phyloP scores from a whole-genome alignment of 805 yeast genomes.

The Saccharomycopsis babjevae region DNA sequence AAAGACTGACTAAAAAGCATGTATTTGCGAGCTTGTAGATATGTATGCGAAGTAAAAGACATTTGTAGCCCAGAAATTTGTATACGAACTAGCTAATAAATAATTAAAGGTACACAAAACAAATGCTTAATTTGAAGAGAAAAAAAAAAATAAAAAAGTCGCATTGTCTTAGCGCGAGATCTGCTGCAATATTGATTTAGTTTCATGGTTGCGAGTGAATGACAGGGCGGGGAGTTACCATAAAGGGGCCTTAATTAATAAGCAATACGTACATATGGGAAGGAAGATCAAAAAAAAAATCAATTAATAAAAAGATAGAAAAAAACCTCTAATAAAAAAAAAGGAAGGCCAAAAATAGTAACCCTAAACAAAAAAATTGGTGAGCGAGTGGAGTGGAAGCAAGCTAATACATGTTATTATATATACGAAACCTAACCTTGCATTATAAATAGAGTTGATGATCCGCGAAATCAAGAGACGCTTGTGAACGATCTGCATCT shows the following conservation, averaged over 20 bases:
- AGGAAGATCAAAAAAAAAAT: neutral
- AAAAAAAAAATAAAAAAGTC: too few relatives aligned
- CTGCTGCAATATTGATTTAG: neutral
- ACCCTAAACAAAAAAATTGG: neutral
- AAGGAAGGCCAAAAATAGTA: neutral
- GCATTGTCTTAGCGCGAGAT: neutral
- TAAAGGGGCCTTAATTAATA: too few relatives aligned
- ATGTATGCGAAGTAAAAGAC: too few relatives aligned
- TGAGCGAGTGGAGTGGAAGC: neutral
- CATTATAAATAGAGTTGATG: neutral
- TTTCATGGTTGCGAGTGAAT: neutral
- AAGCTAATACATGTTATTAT: neutral
- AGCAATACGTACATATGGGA: too few relatives aligned
- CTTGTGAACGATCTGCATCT: too few relatives aligned
- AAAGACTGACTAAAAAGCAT: too few relatives aligned
- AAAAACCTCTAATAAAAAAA: neutral
- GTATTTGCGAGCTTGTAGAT: too few relatives aligned
- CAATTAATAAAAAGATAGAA: neutral
- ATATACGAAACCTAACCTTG: neutral
- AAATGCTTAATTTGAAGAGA: too few relatives aligned
- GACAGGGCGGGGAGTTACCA: neutral
- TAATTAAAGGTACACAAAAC: too few relatives aligned
- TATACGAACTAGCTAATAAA: too few relatives aligned
- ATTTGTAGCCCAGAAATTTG: too few relatives aligned
- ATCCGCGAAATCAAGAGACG: neutral